These are phyloP conservation scores for Verruconis gallopava DNA, from an alignment of 2,329 filamentous ascomycete species.

Conservation along the genomic window DNA sequence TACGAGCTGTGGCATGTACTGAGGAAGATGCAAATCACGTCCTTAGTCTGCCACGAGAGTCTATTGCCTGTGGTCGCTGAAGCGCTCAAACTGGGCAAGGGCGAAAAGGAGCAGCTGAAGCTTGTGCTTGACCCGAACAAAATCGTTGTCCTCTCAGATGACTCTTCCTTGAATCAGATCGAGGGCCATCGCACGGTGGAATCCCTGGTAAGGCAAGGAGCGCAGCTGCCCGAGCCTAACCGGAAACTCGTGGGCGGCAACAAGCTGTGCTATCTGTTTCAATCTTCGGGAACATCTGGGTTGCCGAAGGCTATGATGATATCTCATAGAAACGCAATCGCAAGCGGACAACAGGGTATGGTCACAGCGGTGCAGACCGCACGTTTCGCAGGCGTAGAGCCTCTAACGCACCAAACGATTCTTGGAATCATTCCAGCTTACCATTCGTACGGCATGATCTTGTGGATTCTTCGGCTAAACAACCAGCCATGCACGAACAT, in stretches of 20 bases:
- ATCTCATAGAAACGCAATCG: slow-evolving; percentile 64
- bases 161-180: slow-evolving; percentile 14
- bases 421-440: slow-evolving; percentile 65
- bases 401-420: slow-evolving; percentile 32
- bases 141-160: slow-evolving; percentile 18
- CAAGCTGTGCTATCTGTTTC: slow-evolving; percentile 64
- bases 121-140: slow-evolving; percentile 17
- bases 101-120: slow-evolving; percentile 15
- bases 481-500: slow-evolving; percentile 28
- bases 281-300: slow-evolving; percentile 68
- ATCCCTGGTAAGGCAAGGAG: slow-evolving; percentile 16
- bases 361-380: slow-evolving; percentile 23
- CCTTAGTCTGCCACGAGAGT: slow-evolving; percentile 19
- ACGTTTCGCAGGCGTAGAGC: slow-evolving; percentile 22
- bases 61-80: slow-evolving; percentile 16
- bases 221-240: slow-evolving; percentile 13
- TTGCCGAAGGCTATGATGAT: slow-evolving; percentile 80
- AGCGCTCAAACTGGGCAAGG: slow-evolving; percentile 17
- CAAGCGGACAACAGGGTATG: slow-evolving; percentile 53
- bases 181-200: slow-evolving; percentile 17
- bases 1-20: slow-evolving; percentile 22
- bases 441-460: slow-evolving; percentile 68
- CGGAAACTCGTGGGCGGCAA: slow-evolving; percentile 36
- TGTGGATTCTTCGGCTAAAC: slow-evolving; percentile 39
- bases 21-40: slow-evolving; percentile 21